phyloP scores from a whole-genome alignment of 768 basidiomycete species.

The Trametes sanguinea region DNA sequence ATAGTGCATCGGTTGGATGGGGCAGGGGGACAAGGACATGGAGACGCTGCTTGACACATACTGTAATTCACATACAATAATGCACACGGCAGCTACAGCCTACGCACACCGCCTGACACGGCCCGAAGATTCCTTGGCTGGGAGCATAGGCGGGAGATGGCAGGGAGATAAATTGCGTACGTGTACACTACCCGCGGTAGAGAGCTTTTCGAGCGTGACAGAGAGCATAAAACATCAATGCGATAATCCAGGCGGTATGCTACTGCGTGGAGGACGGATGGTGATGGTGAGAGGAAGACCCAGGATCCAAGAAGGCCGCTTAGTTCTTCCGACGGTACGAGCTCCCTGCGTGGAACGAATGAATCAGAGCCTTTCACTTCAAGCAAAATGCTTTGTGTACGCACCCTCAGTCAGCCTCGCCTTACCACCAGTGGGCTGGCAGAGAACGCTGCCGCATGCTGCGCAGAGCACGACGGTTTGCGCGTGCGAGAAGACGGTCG shows the following conservation, averaged over 20 bases:
- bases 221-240: conserved; percentile 24
- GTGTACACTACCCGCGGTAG: conserved; percentile 26
- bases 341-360: conserved; percentile 59
- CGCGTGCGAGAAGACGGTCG: conserved; percentile 99
- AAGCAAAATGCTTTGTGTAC: conserved; percentile 31
- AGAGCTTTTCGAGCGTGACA: conserved; percentile 24
- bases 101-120: not conserved
- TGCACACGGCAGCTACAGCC: not conserved
- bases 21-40: not conserved
- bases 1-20: too few relatives aligned
- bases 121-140: not conserved
- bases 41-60: conserved; percentile 1
- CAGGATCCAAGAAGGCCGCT: conserved; percentile 18
- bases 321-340: conserved; percentile 97
- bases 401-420: conserved; percentile 96
- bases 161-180: conserved; percentile 20
- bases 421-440: conserved; percentile 98
- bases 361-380: conserved; percentile 8
- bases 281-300: conserved; percentile 8
- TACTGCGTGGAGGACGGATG: conserved; percentile 21
- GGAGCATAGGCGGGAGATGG: conserved; percentile 12
- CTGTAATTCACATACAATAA: conserved; percentile 9
- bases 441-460: conserved; percentile 90
- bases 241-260: conserved; percentile 19
- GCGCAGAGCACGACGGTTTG: conserved; percentile 96